These are phyloP conservation scores for Globisporangium polare DNA, from an alignment of 352 stramenopile species.

Conservation along the genomic window DNA sequence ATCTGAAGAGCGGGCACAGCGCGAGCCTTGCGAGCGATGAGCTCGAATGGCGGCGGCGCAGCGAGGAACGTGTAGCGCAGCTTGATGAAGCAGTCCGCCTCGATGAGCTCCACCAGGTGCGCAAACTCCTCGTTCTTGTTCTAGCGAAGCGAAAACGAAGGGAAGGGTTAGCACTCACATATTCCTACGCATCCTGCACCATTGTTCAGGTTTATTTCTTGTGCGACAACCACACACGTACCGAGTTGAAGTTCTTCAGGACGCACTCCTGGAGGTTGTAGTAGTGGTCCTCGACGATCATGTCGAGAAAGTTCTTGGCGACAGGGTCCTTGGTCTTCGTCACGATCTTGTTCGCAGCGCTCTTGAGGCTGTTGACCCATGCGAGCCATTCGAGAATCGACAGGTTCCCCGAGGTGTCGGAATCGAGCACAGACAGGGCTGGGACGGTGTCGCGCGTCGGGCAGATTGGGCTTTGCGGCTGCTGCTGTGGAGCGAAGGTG, in stretches of 20 bases:
- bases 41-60: conserved; percentile 32
- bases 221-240: conserved; percentile 2
- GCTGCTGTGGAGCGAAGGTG: background rate
- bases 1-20: conserved; percentile 19
- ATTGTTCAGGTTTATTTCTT: background rate
- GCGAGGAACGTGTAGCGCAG: conserved; percentile 43
- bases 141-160: background rate
- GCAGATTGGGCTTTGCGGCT: background rate
- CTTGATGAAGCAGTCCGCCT: conserved; percentile 37
- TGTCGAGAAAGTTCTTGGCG: conserved; percentile 1
- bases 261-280: conserved; percentile 24
- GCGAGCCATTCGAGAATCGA: background rate
- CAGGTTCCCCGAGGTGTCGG: background rate
- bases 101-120: conserved; percentile 12
- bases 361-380: conserved; percentile 3
- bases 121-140: conserved; percentile 7
- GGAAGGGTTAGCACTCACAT: background rate
- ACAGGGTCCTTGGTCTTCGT: background rate
- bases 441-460: background rate
- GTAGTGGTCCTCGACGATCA: conserved; percentile 28
- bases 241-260: conserved; percentile 12
- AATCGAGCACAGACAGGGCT: background rate
- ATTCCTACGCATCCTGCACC: background rate
- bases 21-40: conserved; percentile 22
- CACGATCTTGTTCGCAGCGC: background rate